A percentile compares a stretch with the other conserved stretches of the same genome.
Evolutionary conservation across 2,329 filamentous ascomycete species (phyloP).

Genomic region (Beauveria sp.): DNA sequence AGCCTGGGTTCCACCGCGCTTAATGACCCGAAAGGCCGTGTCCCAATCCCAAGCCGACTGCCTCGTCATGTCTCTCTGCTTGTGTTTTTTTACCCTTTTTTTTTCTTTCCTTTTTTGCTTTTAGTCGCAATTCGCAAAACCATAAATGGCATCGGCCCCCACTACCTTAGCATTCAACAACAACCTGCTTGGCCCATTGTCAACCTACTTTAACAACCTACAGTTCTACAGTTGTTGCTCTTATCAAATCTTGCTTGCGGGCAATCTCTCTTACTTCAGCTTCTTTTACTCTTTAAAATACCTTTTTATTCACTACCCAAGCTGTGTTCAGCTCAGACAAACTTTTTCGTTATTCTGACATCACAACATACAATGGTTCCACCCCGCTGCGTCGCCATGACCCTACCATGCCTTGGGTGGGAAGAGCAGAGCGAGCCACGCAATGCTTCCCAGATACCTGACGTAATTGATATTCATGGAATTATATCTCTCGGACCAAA

Average conservation of each 20-base stretch:
- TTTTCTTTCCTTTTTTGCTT: slow-evolving; percentile 1
- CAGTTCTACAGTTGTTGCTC: background rate
- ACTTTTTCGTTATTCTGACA: background rate
- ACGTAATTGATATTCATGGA: background rate
- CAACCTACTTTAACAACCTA: background rate
- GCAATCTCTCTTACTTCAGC: background rate
- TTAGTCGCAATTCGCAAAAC: slow-evolving; percentile 18
- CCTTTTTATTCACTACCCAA: background rate
- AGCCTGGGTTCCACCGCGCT: slow-evolving; percentile 11
- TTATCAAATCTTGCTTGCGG: background rate
- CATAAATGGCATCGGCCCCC: slow-evolving; percentile 28
- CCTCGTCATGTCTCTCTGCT: slow-evolving; percentile 9
- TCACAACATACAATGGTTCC: slow-evolving; percentile 7
- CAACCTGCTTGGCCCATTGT: background rate
- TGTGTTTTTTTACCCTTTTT: background rate
- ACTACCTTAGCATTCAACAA: slow-evolving; percentile 13
- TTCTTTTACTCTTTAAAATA: background rate
- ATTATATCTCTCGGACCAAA: slow-evolving; percentile 9
- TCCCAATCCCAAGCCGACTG: slow-evolving; percentile 3
- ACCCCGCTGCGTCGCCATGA: background rate
- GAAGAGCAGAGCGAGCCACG: background rate
- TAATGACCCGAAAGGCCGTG: slow-evolving; percentile 9
- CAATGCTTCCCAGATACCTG: background rate
- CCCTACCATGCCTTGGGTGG: background rate
- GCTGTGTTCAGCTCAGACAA: background rate